Base-by-base conservation (phyloP, 805 yeast genomes). In the Kazachstania psychrophila region DNA sequence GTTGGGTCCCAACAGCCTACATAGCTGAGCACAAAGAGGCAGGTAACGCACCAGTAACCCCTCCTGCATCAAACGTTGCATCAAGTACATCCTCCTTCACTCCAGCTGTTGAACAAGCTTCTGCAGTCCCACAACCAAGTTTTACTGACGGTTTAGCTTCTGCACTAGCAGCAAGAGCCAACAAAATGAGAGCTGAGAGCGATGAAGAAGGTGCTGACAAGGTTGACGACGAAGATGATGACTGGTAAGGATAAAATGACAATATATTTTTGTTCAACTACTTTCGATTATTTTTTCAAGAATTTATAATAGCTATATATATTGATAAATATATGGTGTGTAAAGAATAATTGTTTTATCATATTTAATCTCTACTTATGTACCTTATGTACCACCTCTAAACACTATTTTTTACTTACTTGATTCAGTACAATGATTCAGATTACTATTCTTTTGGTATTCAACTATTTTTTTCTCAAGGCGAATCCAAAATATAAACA, bases 1-100 rank as follows among this genome's bases (percentile, higher is more conserved):
- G 99, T 5, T 92, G 98, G 98, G 89, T 92, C 10, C 99, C 99
- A 11, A 80, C 92, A 16, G 83, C 88, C n/a, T 92, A 88, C 56
- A 75, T 89, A 52, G 76, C 68, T 15, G 75, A 73, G 42, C 75
- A 79, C 25, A 60, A 65, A 0, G 59, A 53, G 3, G 46, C 50
- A 1, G 30, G 52, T 1, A 38, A 52, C 7, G 37, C 55, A 0
- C 46, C 64, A 2, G 56, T 67, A 12, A 61, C 70, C 5, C 59
- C 73, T 11, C 62, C 70, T 7, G 38, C 62, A 8, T 38, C 60
- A 3, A 10, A 23, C 10, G 26, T 32, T 16, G 8, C 38, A 13
- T 13, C 20, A 23, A 18, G 14, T 37, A 23, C 33, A 25, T n/a
- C 28, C 5, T 20, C 27, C 11, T 12, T 30, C 1, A 23, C 31